These are phyloP conservation scores for Coccinonectria pachysandricola DNA, from an alignment of 2,329 filamentous ascomycete genomes.

Conservation along the genomic window DNA sequence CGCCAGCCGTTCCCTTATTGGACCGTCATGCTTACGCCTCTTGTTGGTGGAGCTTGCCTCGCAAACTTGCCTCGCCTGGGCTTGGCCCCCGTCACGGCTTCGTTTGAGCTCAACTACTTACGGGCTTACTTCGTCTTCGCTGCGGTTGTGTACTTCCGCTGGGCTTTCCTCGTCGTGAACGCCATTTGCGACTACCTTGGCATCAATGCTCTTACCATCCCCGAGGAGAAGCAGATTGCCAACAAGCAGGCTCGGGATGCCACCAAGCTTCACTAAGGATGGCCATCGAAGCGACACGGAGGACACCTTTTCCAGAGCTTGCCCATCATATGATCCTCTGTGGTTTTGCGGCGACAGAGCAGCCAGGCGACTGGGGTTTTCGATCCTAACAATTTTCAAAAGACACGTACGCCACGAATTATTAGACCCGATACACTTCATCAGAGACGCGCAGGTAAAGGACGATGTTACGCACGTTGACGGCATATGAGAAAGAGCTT, in stretches of 20 bases:
- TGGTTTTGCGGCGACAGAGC: no score
- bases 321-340: no score
- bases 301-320: no score
- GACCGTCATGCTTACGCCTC: slow-evolving; percentile 81
- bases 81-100: slow-evolving; percentile 53
- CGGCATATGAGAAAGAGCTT: no score
- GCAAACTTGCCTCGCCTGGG: slow-evolving; percentile 75
- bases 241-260: slow-evolving; percentile 35
- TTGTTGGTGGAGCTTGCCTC: slow-evolving; percentile 74
- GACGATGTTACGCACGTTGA: no score
- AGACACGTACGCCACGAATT: no score
- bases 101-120: slow-evolving; percentile 69
- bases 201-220: slow-evolving; percentile 91
- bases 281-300: no score
- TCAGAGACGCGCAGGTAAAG: no score
- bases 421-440: no score
- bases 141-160: slow-evolving; percentile 77
- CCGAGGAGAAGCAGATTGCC: slow-evolving; percentile 47
- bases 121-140: slow-evolving; percentile 77
- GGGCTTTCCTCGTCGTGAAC: slow-evolving; percentile 83
- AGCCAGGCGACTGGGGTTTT: no score
- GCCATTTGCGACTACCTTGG: slow-evolving; percentile 86
- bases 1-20: slow-evolving; percentile 92
- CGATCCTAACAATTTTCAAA: no score
- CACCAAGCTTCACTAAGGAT: slow-evolving; percentile 27